Base-by-base conservation (phyloP, 345 rosid species). In the Dovyalis caffra region DNA sequence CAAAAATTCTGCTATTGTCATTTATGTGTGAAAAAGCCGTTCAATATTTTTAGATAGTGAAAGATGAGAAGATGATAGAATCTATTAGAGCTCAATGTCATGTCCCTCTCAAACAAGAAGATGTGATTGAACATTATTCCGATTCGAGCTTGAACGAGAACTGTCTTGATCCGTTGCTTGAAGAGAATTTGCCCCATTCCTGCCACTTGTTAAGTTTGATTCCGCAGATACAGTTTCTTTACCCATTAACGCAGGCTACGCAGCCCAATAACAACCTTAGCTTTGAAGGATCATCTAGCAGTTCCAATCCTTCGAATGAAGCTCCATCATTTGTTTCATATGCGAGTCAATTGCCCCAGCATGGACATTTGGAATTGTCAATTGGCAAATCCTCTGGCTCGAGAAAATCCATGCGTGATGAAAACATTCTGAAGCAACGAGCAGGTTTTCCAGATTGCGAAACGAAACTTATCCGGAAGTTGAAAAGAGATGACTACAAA, bases 61-160 rank as follows among this genome's bases (percentile, higher is more conserved):
- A 89, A 70, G 98, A 95, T 76, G 85, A 78, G 82, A 82, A 79
- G 70, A 63, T 89, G 68, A 74, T 91, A 21, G 94, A 87, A 72
- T 69, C 82, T 28, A 78, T 95, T 53, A 68, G 66, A 53, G 77
- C 85, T 51, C 82, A 76, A n/a, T 88, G 86, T 69, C 82, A 81
- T 73, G 23, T 77, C 49, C 76, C 81, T 77, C 40, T 71, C 11
- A 70, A 77, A 49, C 82, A 66, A 73, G 85, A 78, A 65, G 57
- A 69, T 35, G 62, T 57, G 77, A 40, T 76, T 53, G 73, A 76
- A 58, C 77, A 77, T 51, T 69, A 35, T 51, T 14, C 72, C 31
- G 70, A 45, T 40, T 31, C 53, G 14, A 35, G 68, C 53, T 43
- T 83, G 69, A 58, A 63, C 35, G 69, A 73, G 26, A 4, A 11